phyloP scores from a whole-genome alignment of 2,329 filamentous ascomycete species.

The Coleophoma eucalyptorum region DNA sequence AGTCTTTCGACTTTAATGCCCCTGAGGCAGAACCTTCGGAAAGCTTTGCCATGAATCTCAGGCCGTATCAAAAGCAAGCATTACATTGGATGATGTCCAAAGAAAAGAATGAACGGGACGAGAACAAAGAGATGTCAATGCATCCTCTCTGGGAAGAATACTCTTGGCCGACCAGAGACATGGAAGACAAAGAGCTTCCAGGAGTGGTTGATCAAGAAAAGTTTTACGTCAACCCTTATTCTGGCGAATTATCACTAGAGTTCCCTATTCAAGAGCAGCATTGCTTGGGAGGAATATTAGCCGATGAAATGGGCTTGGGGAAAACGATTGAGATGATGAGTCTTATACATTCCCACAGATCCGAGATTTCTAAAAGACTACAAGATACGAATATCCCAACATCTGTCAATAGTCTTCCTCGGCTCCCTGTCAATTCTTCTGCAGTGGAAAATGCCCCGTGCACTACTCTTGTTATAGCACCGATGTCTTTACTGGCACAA shows the following conservation, averaged over 20 bases:
- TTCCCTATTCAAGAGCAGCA: slow-evolving; percentile 94
- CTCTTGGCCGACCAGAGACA: slow-evolving; percentile 80
- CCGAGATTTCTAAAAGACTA: slow-evolving; percentile 42
- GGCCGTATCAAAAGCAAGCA: slow-evolving; percentile 94
- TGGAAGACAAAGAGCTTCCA: slow-evolving; percentile 74
- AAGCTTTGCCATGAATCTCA: slow-evolving; percentile 77
- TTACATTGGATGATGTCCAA: slow-evolving; percentile 96
- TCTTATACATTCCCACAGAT: slow-evolving; percentile 80
- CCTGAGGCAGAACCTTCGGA: slow-evolving; percentile 80
- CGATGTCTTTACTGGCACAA: slow-evolving; percentile 93
- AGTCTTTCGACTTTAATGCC: slow-evolving; percentile 93
- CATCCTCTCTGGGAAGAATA: slow-evolving; percentile 98
- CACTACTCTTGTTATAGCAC: slow-evolving; percentile 92
- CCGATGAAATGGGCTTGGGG: slow-evolving; percentile 95
- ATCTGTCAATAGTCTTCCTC: slow-evolving; percentile 58
- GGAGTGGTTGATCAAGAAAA: slow-evolving; percentile 59
- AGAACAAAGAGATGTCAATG: slow-evolving; percentile 73
- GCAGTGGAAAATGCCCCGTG: slow-evolving; percentile 68
- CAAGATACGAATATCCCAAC: slow-evolving; percentile 20
- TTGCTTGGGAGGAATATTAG: slow-evolving; percentile 87
- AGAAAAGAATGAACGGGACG: slow-evolving; percentile 73
- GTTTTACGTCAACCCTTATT: slow-evolving; percentile 98
- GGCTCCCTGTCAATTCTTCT: slow-evolving; percentile 53
- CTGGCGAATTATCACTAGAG: slow-evolving; percentile 84
- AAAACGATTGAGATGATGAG: slow-evolving; percentile 99